phyloP scores from a whole-genome alignment of 176 grass and related monocot genomes.

The Elaeis guineensis region DNA sequence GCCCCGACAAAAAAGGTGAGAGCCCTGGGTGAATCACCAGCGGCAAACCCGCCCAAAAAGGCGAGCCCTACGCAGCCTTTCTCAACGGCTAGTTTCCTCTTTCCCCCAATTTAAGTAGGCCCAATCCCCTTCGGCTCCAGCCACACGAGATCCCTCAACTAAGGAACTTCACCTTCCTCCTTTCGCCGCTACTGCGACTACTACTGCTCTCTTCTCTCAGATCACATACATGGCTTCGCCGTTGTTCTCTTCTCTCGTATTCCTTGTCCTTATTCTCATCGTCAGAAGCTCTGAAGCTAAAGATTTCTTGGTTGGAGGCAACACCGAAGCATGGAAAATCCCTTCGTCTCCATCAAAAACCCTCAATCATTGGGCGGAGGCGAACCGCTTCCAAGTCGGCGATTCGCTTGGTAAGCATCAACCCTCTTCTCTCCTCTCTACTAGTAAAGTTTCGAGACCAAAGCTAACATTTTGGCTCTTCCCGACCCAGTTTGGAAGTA shows the following conservation, averaged over 20 bases:
- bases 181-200: no score
- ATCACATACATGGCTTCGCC: background rate
- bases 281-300: conserved; percentile 13
- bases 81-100: no score
- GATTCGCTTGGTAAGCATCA: conserved; percentile 29
- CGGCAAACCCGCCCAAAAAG: no score
- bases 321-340: conserved; percentile 20
- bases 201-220: background rate
- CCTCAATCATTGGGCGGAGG: conserved; percentile 44
- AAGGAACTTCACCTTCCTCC: no score
- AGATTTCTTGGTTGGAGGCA: conserved; percentile 33
- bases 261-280: background rate
- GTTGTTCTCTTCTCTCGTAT: conserved; percentile 2
- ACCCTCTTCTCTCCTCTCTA: background rate
- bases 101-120: no score
- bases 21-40: no score
- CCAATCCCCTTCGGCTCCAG: no score
- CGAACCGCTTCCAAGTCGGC: conserved; percentile 31
- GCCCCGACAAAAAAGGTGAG: no score
- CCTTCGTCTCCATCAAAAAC: conserved; percentile 17
- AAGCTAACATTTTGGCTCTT: background rate
- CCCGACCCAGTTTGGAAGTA: conserved; percentile 35
- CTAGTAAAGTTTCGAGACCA: no score
- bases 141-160: no score
- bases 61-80: no score